phyloP scores from a whole-genome alignment of 2,329 filamentous ascomycete genomes.

The Colletotrichum lindemuthianum region DNA sequence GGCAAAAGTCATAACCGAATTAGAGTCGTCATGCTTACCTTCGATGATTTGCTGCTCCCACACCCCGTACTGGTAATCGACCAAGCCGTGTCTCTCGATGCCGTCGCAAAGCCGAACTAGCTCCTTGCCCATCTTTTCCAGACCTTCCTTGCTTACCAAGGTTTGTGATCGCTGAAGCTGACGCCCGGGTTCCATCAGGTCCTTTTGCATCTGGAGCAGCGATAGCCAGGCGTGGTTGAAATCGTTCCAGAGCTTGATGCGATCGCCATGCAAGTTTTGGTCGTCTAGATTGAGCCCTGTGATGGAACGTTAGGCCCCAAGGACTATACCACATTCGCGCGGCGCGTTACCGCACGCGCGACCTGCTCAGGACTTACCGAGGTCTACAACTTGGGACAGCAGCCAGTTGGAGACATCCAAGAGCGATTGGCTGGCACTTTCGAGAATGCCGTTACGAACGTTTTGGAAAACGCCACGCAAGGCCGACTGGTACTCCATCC shows the following conservation, averaged over 20 bases:
- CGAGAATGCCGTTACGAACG: conserved; percentile 65
- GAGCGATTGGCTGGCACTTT: conserved; percentile 62
- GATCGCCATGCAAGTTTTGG: conserved; percentile 76
- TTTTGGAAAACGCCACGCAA: conserved; percentile 76
- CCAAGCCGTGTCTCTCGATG: conserved; percentile 89
- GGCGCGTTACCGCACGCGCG: neutral
- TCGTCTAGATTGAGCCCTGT: conserved; percentile 88
- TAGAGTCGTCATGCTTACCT: conserved; percentile 64
- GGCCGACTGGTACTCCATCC: conserved; percentile 71
- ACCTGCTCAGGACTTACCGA: conserved; percentile 55
- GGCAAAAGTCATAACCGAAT: neutral
- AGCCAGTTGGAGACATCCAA: conserved; percentile 66
- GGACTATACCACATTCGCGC: neutral
- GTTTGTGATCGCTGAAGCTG: conserved; percentile 67
- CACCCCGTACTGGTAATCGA: conserved; percentile 97
- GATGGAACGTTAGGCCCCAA: neutral
- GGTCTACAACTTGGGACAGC: conserved; percentile 62
- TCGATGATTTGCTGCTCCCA: conserved; percentile 93
- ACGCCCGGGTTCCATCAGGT: conserved; percentile 71
- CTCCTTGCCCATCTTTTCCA: conserved; percentile 85
- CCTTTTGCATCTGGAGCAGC: conserved; percentile 84
- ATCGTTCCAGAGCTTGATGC: conserved; percentile 88
- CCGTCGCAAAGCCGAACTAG: conserved; percentile 85
- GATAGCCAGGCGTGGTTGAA: conserved; percentile 95
- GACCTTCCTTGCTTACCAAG: conserved; percentile 72